Base-by-base conservation (phyloP, 1,284 basidiomycete genomes). In the Tremellales sp. region DNA sequence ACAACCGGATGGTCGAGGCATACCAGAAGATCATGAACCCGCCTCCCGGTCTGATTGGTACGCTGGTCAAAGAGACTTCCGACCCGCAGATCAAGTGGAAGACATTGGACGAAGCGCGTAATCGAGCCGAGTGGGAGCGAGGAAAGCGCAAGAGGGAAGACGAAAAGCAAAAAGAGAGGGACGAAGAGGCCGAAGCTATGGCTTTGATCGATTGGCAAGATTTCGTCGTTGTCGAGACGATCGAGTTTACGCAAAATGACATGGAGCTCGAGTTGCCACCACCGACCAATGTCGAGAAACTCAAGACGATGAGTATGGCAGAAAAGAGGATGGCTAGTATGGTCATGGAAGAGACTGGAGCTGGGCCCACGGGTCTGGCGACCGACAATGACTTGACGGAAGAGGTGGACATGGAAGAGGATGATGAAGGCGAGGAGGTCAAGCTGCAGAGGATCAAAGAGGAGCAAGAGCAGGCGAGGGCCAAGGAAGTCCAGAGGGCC, bases 151-250 rank as follows among this genome's bases (percentile, higher is more conserved):
- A 94, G 65, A 83, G 86, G 71, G 85, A 90, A 57, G 87, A 90
- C 76, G 87, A 86, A 68, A 81, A 85, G 44, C 82, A 89, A 59
- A 88, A 94, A 62, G 89, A 96, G 61, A 84, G 87, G 57, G 92
- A 97, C 70, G 88, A 72, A 49, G 70, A 73, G 52, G 58, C 60
- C 24, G 51, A 61, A 45, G 91, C 90, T 8, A 92, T 97, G 67
- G 88, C 90, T 42, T 89, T 93, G 68, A 97, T 99, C 66, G 96
- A 98, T 70, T 99, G 96, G 96, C 91, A 98, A 67, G 96, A 98
- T 74, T 98, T 97, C 76, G 90, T 93, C 45, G 90, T 97, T 52
- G 96, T 97, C 15, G 91, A 97, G 68, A 98, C 94, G 19, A 97
- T 98, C 61, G 96, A 98, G 72, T 96, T 98, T 65, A 98, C 96